A percentile compares a stretch with the other conserved stretches of the same genome.
phyloP scores from a whole-genome alignment of 1,284 basidiomycete species.

The Cutaneotrichosporon curvatum region DNA sequence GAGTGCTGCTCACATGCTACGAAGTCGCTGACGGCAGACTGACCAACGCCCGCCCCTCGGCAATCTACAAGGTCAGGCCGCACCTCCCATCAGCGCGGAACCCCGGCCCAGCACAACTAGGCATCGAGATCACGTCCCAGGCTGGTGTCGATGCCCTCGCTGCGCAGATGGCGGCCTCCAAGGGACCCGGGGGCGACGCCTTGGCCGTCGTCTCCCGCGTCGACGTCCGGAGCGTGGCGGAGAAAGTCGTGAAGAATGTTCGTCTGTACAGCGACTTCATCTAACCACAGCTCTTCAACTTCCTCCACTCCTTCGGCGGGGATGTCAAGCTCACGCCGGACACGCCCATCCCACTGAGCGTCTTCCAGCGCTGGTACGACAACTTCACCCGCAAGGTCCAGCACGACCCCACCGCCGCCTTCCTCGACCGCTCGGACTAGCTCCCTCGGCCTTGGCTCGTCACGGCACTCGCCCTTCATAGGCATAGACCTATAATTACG shows the following conservation, averaged over 20 bases:
- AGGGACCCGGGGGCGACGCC: slow-evolving; percentile 21
- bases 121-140: slow-evolving; percentile 55
- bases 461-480: too few relatives aligned
- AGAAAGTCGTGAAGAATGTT: slow-evolving; percentile 47
- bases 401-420: slow-evolving; percentile 59
- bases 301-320: slow-evolving; percentile 66
- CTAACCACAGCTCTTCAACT: slow-evolving; percentile 64
- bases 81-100: slow-evolving; percentile 40
- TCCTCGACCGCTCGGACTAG: slow-evolving; percentile 63
- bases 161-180: slow-evolving; percentile 53
- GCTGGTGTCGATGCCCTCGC: slow-evolving; percentile 38
- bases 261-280: slow-evolving; percentile 12
- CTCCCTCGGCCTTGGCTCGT: too few relatives aligned
- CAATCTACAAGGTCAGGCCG: slow-evolving; percentile 77
- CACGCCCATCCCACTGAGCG: slow-evolving; percentile 62
- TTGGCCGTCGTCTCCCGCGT: slow-evolving; percentile 19
- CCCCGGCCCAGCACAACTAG: slow-evolving; percentile 46
- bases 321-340: slow-evolving; percentile 53
- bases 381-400: slow-evolving; percentile 65
- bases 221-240: slow-evolving; percentile 41
- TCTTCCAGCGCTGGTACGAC: slow-evolving; percentile 77
- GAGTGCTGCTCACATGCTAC: slow-evolving; percentile 37
- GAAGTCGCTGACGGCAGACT: slow-evolving; percentile 52
- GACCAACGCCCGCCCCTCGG: slow-evolving; percentile 83
- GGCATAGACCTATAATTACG: too few relatives aligned